Percentiles rank a stretch among this genome's conserved stretches.
These are phyloP conservation scores for Phtheirospermum japonicum DNA, from an alignment of 257 asterid species.

Conservation along the genomic window DNA sequence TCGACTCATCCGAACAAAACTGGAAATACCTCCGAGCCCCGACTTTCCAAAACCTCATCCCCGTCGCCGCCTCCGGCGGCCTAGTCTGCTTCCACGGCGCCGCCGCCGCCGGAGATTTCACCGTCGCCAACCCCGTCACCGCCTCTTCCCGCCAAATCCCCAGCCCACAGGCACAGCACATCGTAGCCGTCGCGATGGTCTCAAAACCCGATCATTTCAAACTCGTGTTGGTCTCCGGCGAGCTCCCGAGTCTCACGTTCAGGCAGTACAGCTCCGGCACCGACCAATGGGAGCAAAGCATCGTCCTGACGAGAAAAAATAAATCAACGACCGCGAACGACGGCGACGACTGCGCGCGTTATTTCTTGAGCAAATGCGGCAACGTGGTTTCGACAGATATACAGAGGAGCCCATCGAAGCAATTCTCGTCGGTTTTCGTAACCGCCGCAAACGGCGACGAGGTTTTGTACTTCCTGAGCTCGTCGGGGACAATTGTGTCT, in stretches of 20 bases:
- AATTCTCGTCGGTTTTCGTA: constrained; percentile 55
- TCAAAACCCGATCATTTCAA: constrained; percentile 39
- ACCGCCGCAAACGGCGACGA: constrained; percentile 37
- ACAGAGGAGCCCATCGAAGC: constrained; percentile 74
- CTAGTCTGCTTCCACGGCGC: constrained; percentile 51
- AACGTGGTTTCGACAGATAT: constrained; percentile 62
- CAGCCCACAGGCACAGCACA: constrained; percentile 21
- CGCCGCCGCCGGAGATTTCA: constrained; percentile 29
- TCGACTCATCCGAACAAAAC: constrained; percentile 54
- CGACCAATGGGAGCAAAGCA: constrained; percentile 50
- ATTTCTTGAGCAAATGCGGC: constrained; percentile 79
- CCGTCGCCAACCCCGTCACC: constrained; percentile 57
- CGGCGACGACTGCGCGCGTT: constrained; percentile 38
- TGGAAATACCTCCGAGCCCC: constrained; percentile 52
- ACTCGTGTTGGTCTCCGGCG: constrained; percentile 51
- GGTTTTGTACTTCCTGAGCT: constrained; percentile 54
- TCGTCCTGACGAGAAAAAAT: constrained; percentile 27
- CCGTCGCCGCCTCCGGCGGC: constrained; percentile 83
- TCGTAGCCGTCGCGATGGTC: constrained; percentile 61
- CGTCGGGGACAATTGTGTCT: constrained; percentile 56
- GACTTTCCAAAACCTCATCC: constrained; percentile 35
- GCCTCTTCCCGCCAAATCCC: constrained; percentile 34
- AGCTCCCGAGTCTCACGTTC: constrained; percentile 48
- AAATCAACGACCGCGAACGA: constrained; percentile 15
- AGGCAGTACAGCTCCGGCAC: constrained; percentile 38